Percentiles rank a stretch among this genome's conserved stretches.
Evolutionary conservation across 768 basidiomycete species (phyloP).

Genomic region (Tylopilus subfusipes): DNA sequence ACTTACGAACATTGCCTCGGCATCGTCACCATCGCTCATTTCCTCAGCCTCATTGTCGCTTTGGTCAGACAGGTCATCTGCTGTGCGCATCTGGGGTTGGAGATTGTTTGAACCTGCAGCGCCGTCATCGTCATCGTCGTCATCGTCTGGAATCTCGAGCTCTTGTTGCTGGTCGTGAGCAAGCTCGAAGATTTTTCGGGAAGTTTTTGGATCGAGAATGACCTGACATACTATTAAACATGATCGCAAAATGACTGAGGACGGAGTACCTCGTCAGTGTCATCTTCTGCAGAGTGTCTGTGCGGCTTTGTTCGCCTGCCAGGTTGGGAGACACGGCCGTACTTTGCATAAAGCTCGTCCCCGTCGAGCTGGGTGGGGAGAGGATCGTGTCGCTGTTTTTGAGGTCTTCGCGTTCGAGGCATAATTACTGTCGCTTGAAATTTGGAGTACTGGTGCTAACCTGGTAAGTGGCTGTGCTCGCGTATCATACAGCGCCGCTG

Average conservation of each 20-base stretch:
- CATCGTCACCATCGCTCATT: constrained; percentile 32
- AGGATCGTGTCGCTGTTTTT: constrained; percentile 78
- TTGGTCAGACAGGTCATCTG: constrained; percentile 57
- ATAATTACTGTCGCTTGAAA: constrained; percentile 35
- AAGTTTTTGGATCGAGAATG: constrained; percentile 77
- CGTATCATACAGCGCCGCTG: too few species aligned
- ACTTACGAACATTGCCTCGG: constrained; percentile 63
- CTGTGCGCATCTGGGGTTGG: constrained; percentile 23
- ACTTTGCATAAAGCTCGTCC: constrained; percentile 74
- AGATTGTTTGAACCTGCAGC: constrained; percentile 26
- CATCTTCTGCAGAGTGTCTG: constrained; percentile 43
- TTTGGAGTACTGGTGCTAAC: neutral
- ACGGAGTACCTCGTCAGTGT: constrained; percentile 53
- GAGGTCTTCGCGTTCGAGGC: constrained; percentile 59
- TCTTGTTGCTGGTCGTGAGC: constrained; percentile 94
- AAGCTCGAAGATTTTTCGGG: constrained; percentile 84
- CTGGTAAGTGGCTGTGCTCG: constrained; percentile 13
- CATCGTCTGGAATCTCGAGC: constrained; percentile 60
- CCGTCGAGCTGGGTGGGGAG: constrained; percentile 79
- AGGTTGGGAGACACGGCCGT: constrained; percentile 72
- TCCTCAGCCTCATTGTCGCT: constrained; percentile 37
- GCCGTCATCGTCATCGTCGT: constrained; percentile 41
- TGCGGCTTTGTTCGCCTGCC: constrained; percentile 70
- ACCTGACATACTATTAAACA: constrained; percentile 39
- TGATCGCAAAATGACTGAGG: constrained; percentile 2